Base-by-base conservation (phyloP, 495 filamentous ascomycete species). In the Aspergillus bertholletiae region DNA sequence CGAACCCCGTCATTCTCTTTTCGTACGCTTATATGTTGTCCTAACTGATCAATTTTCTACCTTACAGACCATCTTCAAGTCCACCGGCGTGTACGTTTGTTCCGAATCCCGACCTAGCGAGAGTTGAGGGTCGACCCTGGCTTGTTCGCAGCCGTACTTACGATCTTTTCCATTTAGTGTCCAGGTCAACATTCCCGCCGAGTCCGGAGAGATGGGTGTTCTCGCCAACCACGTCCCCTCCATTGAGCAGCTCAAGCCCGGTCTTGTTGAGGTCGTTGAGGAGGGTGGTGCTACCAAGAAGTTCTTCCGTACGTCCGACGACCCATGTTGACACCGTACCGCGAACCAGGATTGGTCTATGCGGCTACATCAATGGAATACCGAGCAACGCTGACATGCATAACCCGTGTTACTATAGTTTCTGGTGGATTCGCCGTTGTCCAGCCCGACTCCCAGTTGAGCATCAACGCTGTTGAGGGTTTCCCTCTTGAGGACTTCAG, bases 201-300 rank as follows among this genome's bases (percentile, higher is more conserved):
- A 96, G 77, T 92, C 92, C 49, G 94, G 94, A 66, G 95, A 97
- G 65, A 99, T 99, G 94, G 94, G 94, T 87, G 83, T 99, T 60
- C 88, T 99, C 63, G 94, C 94, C 73, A 92, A 93, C 80, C 94
- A 99, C 84, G 95, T 99, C 61, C 93, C 94, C 43, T 92, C 94
- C 46, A 96, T 99, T 65, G 94, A 99, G 82, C 94, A 99, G 81
- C 82, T 99, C 71, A 95, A 92, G 82, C 92, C 94, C 47, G 94
- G 94, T 63, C 75, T 97, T 57, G 82, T 99, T 60, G 94, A 97
- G 78, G 80, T 99, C 62, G 85, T 97, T 63, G 94, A 97, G 81
- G 94, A 99, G 83, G 83, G 79, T 65, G 79, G 85, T 61, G 88
- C 89, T 68, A 96, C 74, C 89, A 97, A 97, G 85, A 89, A 94